These are phyloP conservation scores for Fusarium miscanthi DNA, from an alignment of 2,329 filamentous ascomycete species.

Conservation along the genomic window DNA sequence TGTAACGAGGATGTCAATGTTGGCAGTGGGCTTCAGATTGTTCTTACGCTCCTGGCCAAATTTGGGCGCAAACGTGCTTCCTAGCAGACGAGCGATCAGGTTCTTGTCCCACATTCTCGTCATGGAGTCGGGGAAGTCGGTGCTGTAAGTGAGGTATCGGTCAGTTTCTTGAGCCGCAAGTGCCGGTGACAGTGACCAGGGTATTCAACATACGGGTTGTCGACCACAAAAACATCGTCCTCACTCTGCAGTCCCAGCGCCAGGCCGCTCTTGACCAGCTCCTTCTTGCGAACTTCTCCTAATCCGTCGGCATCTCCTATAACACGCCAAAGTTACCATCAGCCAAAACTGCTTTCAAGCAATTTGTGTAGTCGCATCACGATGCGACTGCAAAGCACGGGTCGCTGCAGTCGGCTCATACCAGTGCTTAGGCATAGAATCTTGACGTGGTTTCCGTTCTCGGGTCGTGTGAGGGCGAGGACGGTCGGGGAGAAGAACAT, in stretches of 20 bases:
- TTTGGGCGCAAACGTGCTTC: conserved; percentile 78
- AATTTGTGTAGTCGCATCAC: conserved; percentile 22
- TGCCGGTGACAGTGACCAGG: neutral
- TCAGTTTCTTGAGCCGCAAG: neutral
- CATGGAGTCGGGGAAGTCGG: conserved; percentile 91
- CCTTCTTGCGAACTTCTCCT: conserved; percentile 82
- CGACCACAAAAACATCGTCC: conserved; percentile 87
- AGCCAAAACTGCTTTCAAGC: conserved; percentile 29
- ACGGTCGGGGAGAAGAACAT: conserved; percentile 98
- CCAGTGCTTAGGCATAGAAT: conserved; percentile 93
- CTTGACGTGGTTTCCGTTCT: conserved; percentile 88
- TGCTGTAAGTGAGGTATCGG: conserved; percentile 35
- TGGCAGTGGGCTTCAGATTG: conserved; percentile 56
- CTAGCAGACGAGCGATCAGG: conserved; percentile 76
- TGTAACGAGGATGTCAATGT: conserved; percentile 86
- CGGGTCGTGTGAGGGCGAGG: conserved; percentile 82
- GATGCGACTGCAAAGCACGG: conserved; percentile 19
- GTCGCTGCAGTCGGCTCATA: conserved; percentile 47
- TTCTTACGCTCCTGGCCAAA: conserved; percentile 54
- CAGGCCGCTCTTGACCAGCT: conserved; percentile 83
- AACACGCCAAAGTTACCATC: conserved; percentile 29
- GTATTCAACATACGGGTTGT: conserved; percentile 70
- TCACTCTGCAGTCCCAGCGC: conserved; percentile 78
- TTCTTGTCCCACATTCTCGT: conserved; percentile 77
- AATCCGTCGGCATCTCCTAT: conserved; percentile 86